Evolutionary conservation across 768 basidiomycete genomes (phyloP).

Genomic region (Boletus subcaerulescens): DNA sequence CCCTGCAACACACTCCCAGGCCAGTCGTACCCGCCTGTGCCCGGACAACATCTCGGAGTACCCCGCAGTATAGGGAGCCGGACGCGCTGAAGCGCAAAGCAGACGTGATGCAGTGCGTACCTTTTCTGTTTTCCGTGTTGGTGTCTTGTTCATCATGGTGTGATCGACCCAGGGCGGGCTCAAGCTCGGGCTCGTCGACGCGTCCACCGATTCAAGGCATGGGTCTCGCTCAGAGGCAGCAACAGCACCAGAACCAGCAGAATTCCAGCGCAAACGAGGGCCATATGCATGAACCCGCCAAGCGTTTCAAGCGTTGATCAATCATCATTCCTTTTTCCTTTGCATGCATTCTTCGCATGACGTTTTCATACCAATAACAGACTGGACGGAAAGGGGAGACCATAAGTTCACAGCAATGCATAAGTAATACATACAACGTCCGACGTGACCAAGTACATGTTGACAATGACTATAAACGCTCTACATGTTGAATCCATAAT

Average conservation of each 20-base stretch:
- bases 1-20: slow-evolving; percentile 5
- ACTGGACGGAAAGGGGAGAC: too few species aligned
- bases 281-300: slow-evolving; percentile 30
- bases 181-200: slow-evolving; percentile 10
- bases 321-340: not conserved
- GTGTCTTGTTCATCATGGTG: too few species aligned
- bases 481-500: too few species aligned
- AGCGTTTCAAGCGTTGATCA: slow-evolving; percentile 40
- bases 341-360: too few species aligned
- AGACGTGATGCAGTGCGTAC: slow-evolving; percentile 33
- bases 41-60: slow-evolving; percentile 7
- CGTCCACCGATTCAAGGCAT: slow-evolving; percentile 33
- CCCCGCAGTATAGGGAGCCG: not conserved
- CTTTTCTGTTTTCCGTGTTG: not conserved
- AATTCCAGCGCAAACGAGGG: slow-evolving; percentile 2
- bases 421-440: too few species aligned
- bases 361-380: too few species aligned
- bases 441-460: too few species aligned
- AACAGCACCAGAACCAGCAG: slow-evolving; percentile 22
- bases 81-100: slow-evolving; percentile 32
- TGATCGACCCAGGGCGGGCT: too few species aligned
- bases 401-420: too few species aligned
- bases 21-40: not conserved
- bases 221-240: slow-evolving; percentile 39
- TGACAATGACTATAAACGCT: too few species aligned